Base-by-base conservation (phyloP, 495 filamentous ascomycete species). In the Podospora australis region DNA sequence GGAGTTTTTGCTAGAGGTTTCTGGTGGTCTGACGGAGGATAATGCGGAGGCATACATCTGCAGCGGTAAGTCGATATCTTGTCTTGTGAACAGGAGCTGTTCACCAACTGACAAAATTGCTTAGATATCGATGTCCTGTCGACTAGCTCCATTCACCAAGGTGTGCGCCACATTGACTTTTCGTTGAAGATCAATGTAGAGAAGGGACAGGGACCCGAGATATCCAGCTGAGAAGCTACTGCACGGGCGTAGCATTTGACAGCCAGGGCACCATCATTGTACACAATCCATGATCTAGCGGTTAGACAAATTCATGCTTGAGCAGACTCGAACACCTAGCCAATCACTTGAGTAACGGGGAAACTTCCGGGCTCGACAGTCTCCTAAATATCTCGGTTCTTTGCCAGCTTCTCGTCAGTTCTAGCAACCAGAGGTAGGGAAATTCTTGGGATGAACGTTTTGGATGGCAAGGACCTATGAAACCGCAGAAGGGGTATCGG, bases 111-210 rank as follows among this genome's bases (percentile, higher is more conserved):
- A 4, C 23, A 5, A 28, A 28, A 20, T 7, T 22, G 9, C 23
- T 44, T 40, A 82, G 88, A 96, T 73, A 80, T 98, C 56, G 92
- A 98, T 71, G 87, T 97, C 54, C 77, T 96, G 52, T 95, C 88
- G 19, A 95, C 90, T 23, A 96, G 91, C 59, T 88, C 87, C 32
- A 96, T 98, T 54, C 92, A 98, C 64, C 92, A 98, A 71, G 91
- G 94, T 2, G 87, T 89, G 4, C 77, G 80, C 34, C 90, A 95
- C 66, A 81, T 98, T 32, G 92, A 98, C 62, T 96, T 95, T 62
- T 96, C 90, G 6, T 75, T 98, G 34, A 98, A 98, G 77, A 88
- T 98, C 49, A 62, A 72, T 42, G 59, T 66, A 10, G 65, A 60
- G 41, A 53, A 54, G 36, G 56, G 52, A 8, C 28, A 55, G 23